Percentiles rank a stretch among this genome's conserved stretches.
These are phyloP conservation scores for Lagenidium giganteum DNA, from an alignment of 352 stramenopile species.

Conservation along the genomic window DNA sequence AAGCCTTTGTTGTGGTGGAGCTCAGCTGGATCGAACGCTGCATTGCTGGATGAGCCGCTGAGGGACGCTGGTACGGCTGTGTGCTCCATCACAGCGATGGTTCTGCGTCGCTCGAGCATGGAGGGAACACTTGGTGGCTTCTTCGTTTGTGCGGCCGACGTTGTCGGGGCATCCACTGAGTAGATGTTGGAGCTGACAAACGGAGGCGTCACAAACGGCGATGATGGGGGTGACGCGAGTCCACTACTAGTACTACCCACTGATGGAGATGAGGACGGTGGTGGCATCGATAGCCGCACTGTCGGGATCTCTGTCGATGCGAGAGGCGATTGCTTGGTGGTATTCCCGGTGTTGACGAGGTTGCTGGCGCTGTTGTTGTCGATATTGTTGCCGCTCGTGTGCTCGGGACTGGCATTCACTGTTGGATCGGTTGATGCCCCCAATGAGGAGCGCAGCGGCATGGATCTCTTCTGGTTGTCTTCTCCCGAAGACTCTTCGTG, in stretches of 20 bases:
- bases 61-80: not conserved
- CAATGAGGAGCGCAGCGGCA: constrained; percentile 6
- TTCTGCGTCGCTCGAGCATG: constrained; percentile 12
- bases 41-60: too few species aligned
- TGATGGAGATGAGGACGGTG: too few species aligned
- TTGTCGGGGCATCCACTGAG: too few species aligned
- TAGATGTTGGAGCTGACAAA: not conserved
- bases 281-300: too few species aligned
- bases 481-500: constrained; percentile 13
- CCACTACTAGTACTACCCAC: too few species aligned
- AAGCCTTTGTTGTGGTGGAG: constrained; percentile 62
- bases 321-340: not conserved
- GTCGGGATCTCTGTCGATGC: constrained; percentile 7
- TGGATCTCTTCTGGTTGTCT: constrained; percentile 19
- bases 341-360: constrained; percentile 2
- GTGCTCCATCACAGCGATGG: constrained; percentile 23
- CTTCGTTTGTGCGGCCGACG: too few species aligned
- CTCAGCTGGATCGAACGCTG: constrained; percentile 29
- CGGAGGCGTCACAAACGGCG: not conserved
- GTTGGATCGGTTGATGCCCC: too few species aligned
- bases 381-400: constrained; percentile 1
- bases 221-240: not conserved
- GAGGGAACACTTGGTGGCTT: too few species aligned
- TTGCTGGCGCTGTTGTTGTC: constrained; percentile 19
- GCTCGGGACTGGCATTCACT: too few species aligned